Evolutionary conservation across 305 asterid genomes (phyloP).

Genomic region (Nicotiana rustica): DNA sequence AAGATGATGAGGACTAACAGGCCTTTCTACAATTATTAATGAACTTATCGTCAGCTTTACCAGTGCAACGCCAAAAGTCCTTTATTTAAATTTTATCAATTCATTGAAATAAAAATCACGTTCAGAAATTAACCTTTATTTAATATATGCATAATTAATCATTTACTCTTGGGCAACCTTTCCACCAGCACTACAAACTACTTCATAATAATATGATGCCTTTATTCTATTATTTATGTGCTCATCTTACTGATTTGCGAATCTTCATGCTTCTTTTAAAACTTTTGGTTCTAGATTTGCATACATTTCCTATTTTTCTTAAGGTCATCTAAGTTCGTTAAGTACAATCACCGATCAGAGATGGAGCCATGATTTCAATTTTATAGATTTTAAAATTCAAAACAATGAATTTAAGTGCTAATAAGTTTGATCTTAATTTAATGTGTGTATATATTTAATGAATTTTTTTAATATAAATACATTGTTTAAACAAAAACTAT

Average conservation of each 20-base stretch:
- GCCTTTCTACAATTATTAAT: background rate
- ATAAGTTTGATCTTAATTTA: too few relatives aligned
- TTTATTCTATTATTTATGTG: slow-evolving; percentile 8
- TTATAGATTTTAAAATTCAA: too few relatives aligned
- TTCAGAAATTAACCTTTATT: too few relatives aligned
- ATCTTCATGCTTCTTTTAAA: background rate
- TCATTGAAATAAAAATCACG: too few relatives aligned
- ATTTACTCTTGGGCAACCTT: background rate
- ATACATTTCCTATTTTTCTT: background rate
- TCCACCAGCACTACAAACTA: background rate
- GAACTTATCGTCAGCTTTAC: background rate
- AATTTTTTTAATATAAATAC: too few relatives aligned
- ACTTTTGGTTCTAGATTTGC: background rate
- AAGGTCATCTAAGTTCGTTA: too few relatives aligned
- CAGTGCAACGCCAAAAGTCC: background rate
- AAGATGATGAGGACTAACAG: background rate
- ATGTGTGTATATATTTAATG: too few relatives aligned
- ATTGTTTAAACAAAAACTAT: too few relatives aligned
- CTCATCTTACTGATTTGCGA: background rate
- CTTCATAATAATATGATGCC: background rate
- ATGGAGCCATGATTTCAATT: too few relatives aligned
- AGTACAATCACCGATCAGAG: too few relatives aligned
- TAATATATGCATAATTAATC: background rate
- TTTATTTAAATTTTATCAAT: too few relatives aligned
- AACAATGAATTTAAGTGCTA: too few relatives aligned